Evolutionary conservation across 306 rosid genomes (phyloP).

Genomic region (Castanospermum australe): DNA sequence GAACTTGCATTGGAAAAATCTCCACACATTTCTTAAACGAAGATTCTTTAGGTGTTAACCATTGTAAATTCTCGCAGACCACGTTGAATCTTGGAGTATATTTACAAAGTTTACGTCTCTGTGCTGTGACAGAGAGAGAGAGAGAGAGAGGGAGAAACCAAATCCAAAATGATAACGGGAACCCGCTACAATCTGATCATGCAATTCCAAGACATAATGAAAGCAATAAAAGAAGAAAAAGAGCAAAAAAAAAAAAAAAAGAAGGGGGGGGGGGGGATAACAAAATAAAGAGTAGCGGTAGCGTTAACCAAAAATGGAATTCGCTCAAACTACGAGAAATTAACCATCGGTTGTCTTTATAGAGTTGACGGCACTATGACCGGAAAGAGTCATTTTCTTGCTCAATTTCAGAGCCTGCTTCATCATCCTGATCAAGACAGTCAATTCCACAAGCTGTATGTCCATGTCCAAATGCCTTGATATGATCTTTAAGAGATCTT

Average conservation of each 20-base stretch:
- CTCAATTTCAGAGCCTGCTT: conserved; percentile 53
- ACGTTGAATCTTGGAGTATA: background rate
- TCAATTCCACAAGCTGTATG: conserved; percentile 51
- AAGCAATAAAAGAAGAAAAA: too few species aligned
- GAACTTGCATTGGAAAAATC: background rate
- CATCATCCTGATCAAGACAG: conserved; percentile 55
- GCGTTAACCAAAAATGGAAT: background rate
- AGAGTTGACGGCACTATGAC: background rate
- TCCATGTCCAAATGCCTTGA: conserved; percentile 62
- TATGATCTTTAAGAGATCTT: conserved; percentile 66
- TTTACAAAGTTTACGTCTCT: background rate
- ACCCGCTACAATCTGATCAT: background rate
- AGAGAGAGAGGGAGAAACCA: too few species aligned
- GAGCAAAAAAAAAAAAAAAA: too few species aligned
- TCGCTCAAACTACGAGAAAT: background rate
- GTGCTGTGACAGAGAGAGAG: background rate
- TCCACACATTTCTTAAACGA: background rate
- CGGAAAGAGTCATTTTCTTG: conserved; percentile 36
- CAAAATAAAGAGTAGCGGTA: background rate
- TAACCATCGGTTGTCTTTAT: background rate
- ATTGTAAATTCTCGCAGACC: background rate
- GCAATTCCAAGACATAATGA: background rate
- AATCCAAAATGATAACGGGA: background rate
- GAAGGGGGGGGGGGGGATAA: background rate
- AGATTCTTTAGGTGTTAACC: background rate